A percentile compares a stretch with the other conserved stretches of the same genome.
These are phyloP conservation scores for Salix caprea DNA, from an alignment of 345 rosid genomes.

Conservation along the genomic window DNA sequence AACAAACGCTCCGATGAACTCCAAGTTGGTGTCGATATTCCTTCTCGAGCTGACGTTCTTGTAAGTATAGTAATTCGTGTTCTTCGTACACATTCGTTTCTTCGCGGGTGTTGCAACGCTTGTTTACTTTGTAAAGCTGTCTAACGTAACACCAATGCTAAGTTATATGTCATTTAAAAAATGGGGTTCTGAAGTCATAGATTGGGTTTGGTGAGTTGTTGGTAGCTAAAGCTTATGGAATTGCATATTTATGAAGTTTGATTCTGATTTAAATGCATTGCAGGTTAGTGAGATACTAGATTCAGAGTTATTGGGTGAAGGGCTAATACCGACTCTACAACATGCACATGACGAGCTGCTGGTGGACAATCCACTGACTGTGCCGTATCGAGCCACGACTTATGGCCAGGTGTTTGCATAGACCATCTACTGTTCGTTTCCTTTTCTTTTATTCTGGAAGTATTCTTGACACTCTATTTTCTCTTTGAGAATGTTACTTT, in stretches of 20 bases:
- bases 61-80: constrained; percentile 38
- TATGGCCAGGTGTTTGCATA: constrained; percentile 69
- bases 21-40: constrained; percentile 55
- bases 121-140: neutral
- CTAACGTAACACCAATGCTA: neutral
- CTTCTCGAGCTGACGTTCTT: constrained; percentile 69
- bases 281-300: constrained; percentile 96
- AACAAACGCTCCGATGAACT: constrained; percentile 84
- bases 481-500: neutral
- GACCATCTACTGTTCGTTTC: neutral
- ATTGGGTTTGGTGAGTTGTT: neutral
- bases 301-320: constrained; percentile 93
- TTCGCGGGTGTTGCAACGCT: neutral
- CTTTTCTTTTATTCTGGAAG: neutral
- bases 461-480: neutral
- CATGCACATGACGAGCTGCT: constrained; percentile 82
- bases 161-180: neutral
- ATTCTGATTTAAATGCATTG: constrained; percentile 7
- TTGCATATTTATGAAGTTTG: neutral
- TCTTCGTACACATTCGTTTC: neutral
- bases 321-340: constrained; percentile 83
- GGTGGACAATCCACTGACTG: constrained; percentile 69
- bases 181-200: neutral
- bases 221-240: neutral
- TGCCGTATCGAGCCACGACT: constrained; percentile 72